Base-by-base conservation (phyloP, 371 early-diverging fungal genomes). In the Entomophthora muscae region DNA sequence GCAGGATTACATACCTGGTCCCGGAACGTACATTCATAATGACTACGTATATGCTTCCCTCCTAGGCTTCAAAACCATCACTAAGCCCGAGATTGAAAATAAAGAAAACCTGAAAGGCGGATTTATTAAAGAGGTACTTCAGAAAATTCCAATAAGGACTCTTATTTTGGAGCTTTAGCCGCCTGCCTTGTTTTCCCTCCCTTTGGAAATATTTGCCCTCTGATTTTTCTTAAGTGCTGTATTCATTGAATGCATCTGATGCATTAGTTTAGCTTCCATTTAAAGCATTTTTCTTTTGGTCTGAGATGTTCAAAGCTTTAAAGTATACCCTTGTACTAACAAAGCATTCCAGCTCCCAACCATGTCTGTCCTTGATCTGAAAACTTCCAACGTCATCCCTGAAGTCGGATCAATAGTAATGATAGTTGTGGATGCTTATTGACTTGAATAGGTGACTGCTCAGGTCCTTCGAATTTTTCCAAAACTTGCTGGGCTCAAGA, bases 381-480 rank as follows among this genome's bases (percentile, higher is more conserved):
- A 81, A 67, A 76, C 83, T 53, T 81, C 82, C 64, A 78, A 85
- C 2, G 83, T 84, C 2, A 81, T 95, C 17, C 98, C 98, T 0
- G 82, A 82, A 54, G 87, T 95, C 23, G 88, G 83, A 23, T 80
- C 81, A 63, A 79, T 88, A 58, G 89, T 93, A 75, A 70, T n/a
- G 72, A 64, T 22, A n/a, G 17, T 61, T 53, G 17, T 32, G 23
- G 3, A n/a, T 22, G 51, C 1, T 30, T 22, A 13, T 23, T 24
- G 17, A 31, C 17, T 1, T 52, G 1, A 23, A 28, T 65, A 81
- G 79, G 72, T 84, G 22, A 88, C 85, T 0, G 91, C 90, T 33
- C 85, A 87, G 66, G 89, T 95, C 0, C 78, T 87, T 27, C 85
- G 93, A 23, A 85, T 96, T 61, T 88, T 83, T 67, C 86, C 91